A percentile compares a stretch with the other conserved stretches of the same genome.
Evolutionary conservation across 129 eudicot genomes (phyloP).

Genomic region (Pulicaria dysenterica): DNA sequence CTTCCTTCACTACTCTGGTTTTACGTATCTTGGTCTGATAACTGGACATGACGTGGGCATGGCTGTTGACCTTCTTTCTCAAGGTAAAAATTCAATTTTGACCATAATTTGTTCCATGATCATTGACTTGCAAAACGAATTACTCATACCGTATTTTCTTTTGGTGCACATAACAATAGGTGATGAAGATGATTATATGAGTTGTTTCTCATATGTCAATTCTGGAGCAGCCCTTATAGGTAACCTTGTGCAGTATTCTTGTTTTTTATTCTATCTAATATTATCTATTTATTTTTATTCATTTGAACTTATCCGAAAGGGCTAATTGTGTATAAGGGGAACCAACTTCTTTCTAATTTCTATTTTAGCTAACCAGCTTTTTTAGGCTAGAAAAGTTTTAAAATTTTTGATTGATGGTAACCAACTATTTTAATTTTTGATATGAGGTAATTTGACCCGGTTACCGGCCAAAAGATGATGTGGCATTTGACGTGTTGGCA

Average conservation of each 20-base stretch:
- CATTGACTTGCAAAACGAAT: not conserved
- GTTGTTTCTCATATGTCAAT: slow-evolving; percentile 68
- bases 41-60: slow-evolving; percentile 63
- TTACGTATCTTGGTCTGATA: slow-evolving; percentile 66
- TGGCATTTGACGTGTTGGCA: not conserved
- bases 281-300: no score
- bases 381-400: not conserved
- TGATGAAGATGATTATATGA: slow-evolving; percentile 51
- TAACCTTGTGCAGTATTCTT: slow-evolving; percentile 18
- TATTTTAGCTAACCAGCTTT: not conserved
- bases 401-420: not conserved
- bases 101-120: slow-evolving; percentile 9
- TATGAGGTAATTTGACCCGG: not conserved
- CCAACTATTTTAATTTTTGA: not conserved
- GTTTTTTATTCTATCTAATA: no score
- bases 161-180: slow-evolving; percentile 42
- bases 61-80: slow-evolving; percentile 36
- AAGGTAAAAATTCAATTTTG: slow-evolving; percentile 49
- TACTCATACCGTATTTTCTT: slow-evolving; percentile 20
- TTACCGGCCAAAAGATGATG: not conserved
- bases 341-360: not conserved
- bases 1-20: slow-evolving; percentile 54
- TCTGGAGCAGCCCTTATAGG: slow-evolving; percentile 93
- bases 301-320: not conserved
- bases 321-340: not conserved